phyloP scores from a whole-genome alignment of 768 basidiomycete species.

The Panellus pusillus region DNA sequence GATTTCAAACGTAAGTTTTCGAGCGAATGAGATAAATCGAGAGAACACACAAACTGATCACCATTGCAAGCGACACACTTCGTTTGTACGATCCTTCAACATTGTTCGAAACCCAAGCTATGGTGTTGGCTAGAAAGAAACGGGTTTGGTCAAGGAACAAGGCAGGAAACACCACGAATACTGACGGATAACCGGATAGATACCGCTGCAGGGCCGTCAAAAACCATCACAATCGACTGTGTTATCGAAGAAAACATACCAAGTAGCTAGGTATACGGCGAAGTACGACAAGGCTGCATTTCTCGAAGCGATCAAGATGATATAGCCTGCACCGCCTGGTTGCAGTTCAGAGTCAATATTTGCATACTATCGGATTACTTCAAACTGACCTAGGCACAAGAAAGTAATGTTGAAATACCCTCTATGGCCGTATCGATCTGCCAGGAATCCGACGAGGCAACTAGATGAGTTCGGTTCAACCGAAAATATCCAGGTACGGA shows the following conservation, averaged over 20 bases:
- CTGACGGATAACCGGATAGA: slow-evolving; percentile 68
- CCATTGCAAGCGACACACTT: slow-evolving; percentile 68
- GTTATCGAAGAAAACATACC: slow-evolving; percentile 42
- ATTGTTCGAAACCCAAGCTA: slow-evolving; percentile 67
- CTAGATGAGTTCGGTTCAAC: background rate
- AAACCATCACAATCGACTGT: slow-evolving; percentile 1
- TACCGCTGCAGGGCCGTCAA: slow-evolving; percentile 46
- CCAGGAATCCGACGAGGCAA: slow-evolving; percentile 54
- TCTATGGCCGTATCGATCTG: slow-evolving; percentile 60
- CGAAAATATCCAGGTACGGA: background rate
- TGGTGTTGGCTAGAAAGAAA: slow-evolving; percentile 51
- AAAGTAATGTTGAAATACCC: slow-evolving; percentile 55
- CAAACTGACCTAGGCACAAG: background rate
- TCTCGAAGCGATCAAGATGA: slow-evolving; percentile 65
- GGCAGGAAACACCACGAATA: background rate
- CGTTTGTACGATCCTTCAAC: slow-evolving; percentile 78
- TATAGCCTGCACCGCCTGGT: slow-evolving; percentile 61
- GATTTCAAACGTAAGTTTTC: background rate
- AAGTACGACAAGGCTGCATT: slow-evolving; percentile 68
- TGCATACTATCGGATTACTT: slow-evolving; percentile 26
- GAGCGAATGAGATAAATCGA: background rate
- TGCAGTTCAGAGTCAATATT: slow-evolving; percentile 3
- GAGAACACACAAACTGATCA: slow-evolving; percentile 55
- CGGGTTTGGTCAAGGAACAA: background rate
- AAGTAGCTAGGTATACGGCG: slow-evolving; percentile 69